Evolutionary conservation across 305 asterid species (phyloP).

Genomic region (Fraxinus greggii): DNA sequence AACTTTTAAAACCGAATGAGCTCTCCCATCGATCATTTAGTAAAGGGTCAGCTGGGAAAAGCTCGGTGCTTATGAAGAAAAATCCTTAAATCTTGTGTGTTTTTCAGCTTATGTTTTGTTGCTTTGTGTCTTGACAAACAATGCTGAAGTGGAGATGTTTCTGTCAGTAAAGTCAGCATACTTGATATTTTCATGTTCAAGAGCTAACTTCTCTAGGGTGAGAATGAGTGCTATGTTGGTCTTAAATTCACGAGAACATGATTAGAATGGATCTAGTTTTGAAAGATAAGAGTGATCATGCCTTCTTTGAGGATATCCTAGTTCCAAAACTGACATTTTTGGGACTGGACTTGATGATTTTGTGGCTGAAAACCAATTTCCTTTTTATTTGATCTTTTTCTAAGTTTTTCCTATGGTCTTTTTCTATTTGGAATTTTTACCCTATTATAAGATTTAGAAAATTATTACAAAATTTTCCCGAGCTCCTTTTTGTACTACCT

Average conservation of each 20-base stretch:
- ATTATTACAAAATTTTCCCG: not conserved
- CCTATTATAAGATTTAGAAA: not conserved
- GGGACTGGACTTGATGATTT: not conserved
- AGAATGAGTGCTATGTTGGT: not conserved
- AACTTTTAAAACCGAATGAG: not conserved
- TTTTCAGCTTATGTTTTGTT: not conserved
- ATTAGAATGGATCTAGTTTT: not conserved
- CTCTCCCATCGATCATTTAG: not conserved
- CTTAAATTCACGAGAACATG: not conserved
- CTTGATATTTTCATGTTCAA: not conserved
- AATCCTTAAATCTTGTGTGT: not conserved
- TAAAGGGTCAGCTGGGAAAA: not conserved
- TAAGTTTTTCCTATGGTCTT: not conserved
- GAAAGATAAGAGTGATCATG: not conserved
- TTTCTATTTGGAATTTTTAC: not conserved
- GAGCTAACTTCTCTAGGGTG: not conserved
- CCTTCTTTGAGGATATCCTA: not conserved
- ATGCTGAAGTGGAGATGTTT: not conserved
- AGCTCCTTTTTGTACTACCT: not conserved
- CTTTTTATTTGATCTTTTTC: not conserved
- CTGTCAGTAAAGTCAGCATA: not conserved
- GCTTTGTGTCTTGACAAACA: not conserved
- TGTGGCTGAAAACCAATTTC: not conserved
- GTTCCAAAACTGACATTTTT: not conserved
- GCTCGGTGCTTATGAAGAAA: not conserved